A percentile compares a stretch with the other conserved stretches of the same genome.
Conservation (phyloP, 768 basidiomycete genomes). For the Boletus sensibilis region DNA sequence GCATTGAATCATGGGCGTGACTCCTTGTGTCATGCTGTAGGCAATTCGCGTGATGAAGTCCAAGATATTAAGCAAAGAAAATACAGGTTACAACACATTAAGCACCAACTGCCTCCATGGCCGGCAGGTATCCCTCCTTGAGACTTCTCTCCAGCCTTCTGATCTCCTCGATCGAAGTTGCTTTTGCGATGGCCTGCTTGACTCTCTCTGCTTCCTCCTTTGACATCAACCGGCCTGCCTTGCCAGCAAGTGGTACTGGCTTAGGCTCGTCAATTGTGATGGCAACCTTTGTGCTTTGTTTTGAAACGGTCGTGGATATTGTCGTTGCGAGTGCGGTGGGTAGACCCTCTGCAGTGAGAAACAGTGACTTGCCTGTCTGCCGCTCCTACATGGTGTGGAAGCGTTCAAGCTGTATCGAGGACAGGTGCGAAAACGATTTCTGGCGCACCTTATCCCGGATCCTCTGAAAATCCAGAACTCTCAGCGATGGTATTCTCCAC, state of each 20-base stretch:
- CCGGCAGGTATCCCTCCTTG: slow-evolving; percentile 81
- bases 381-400: slow-evolving; percentile 62
- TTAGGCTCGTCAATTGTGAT: slow-evolving; percentile 81
- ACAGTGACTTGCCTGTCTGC: slow-evolving; percentile 66
- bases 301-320: slow-evolving; percentile 70
- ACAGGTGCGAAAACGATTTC: slow-evolving; percentile 27
- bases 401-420: slow-evolving; percentile 29
- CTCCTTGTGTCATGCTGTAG: neutral
- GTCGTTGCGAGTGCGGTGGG: slow-evolving; percentile 79
- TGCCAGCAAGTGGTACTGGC: slow-evolving; percentile 50
- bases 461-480: slow-evolving; percentile 94
- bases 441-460: slow-evolving; percentile 88
- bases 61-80: slow-evolving; percentile 27
- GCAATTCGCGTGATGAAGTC: neutral
- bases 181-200: slow-evolving; percentile 82
- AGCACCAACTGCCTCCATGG: slow-evolving; percentile 75
- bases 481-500: slow-evolving; percentile 80
- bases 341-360: slow-evolving; percentile 76
- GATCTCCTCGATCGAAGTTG: slow-evolving; percentile 90
- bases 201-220: slow-evolving; percentile 89
- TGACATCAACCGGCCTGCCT: slow-evolving; percentile 85
- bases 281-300: slow-evolving; percentile 56
- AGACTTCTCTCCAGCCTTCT: slow-evolving; percentile 77
- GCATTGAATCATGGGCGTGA: neutral
- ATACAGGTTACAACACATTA: slow-evolving; percentile 42